Conservation (phyloP, 352 stramenopile species). For the Peronospora tabacina region DNA sequence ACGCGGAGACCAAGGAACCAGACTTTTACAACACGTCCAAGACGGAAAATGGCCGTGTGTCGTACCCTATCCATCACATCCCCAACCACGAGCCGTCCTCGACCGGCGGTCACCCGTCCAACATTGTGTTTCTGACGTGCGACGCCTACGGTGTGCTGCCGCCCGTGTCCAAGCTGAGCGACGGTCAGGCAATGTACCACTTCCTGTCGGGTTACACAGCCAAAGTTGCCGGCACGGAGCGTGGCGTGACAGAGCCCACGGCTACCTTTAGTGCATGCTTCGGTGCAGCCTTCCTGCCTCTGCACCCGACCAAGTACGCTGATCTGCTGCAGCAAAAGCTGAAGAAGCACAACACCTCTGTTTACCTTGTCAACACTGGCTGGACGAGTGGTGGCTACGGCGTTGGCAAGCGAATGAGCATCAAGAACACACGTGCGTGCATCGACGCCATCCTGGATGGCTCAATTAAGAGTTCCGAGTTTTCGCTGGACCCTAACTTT, state of each 20-base stretch:
- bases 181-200: conserved; percentile 96
- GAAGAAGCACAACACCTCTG: conserved; percentile 89
- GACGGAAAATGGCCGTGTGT: conserved; percentile 97
- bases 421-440: conserved; percentile 93
- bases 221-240: conserved; percentile 97
- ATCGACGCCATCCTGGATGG: conserved; percentile 96
- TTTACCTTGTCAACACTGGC: conserved; percentile 97
- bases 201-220: conserved; percentile 98
- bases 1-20: conserved; percentile 56
- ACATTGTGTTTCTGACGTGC: conserved; percentile 97
- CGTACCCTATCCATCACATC: conserved; percentile 99
- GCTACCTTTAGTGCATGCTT: conserved; percentile 97
- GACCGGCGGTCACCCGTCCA: conserved; percentile 91
- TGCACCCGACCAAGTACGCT: conserved; percentile 96
- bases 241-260: conserved; percentile 92
- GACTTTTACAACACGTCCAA: conserved; percentile 96
- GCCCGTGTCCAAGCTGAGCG: conserved; percentile 91
- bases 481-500: conserved; percentile 88
- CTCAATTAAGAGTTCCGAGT: conserved; percentile 87
- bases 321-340: conserved; percentile 96
- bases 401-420: conserved; percentile 95
- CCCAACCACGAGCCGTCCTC: conserved; percentile 86
- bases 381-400: conserved; percentile 95
- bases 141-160: conserved; percentile 97
- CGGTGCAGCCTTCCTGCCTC: conserved; percentile 94